These are phyloP conservation scores for Xylaria sp. DNA, from an alignment of 2,329 filamentous ascomycete genomes.

Conservation along the genomic window DNA sequence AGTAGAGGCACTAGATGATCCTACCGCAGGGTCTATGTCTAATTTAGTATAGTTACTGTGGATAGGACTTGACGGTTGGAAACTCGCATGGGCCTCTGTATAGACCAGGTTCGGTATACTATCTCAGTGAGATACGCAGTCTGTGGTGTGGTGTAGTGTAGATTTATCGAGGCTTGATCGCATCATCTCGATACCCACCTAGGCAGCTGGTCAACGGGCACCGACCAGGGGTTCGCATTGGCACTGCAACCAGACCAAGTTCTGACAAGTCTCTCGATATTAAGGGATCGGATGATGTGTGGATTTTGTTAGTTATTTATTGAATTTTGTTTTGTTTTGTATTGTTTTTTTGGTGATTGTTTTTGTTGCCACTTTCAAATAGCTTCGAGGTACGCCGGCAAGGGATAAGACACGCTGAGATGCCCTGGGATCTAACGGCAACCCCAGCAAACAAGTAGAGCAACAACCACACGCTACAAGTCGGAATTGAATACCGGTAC, in stretches of 20 bases:
- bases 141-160: no score
- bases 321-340: not conserved
- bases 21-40: not conserved
- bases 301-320: no score
- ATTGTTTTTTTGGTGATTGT: not conserved
- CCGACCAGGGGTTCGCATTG: slow-evolving; percentile 19
- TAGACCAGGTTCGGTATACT: slow-evolving; percentile 10
- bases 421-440: not conserved
- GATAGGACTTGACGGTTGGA: not conserved
- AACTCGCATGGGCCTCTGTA: slow-evolving; percentile 8
- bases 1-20: not conserved
- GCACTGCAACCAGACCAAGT: not conserved
- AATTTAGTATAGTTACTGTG: not conserved
- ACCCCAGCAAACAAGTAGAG: not conserved
- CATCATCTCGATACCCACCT: slow-evolving; percentile 33
- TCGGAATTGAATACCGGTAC: not conserved
- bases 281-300: not conserved
- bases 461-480: slow-evolving; percentile 5
- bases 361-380: not conserved
- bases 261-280: not conserved
- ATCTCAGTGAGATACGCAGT: slow-evolving; percentile 14
- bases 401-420: not conserved
- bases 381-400: not conserved
- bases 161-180: slow-evolving; percentile 31
- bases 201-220: slow-evolving; percentile 26